phyloP scores from a whole-genome alignment of 2,329 filamentous ascomycete species.

The Rugonectria rugulosa region DNA sequence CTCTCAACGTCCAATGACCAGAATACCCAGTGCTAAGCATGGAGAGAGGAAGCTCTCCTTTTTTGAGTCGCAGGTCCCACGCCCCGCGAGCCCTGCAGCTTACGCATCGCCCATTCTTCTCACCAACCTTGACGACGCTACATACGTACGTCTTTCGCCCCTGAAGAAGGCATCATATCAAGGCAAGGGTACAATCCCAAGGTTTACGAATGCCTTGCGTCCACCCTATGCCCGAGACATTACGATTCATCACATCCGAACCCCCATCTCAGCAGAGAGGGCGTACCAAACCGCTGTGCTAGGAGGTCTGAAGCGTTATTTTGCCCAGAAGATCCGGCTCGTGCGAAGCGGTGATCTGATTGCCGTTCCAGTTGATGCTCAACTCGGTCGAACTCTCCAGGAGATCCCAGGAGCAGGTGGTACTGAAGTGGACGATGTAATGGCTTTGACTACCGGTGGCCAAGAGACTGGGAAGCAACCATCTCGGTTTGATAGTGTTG shows the following conservation, averaged over 20 bases:
- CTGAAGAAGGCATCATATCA: conserved; percentile 62
- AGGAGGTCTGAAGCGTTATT: conserved; percentile 86
- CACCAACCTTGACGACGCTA: conserved; percentile 81
- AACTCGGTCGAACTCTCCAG: conserved; percentile 81
- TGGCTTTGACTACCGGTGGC: conserved; percentile 58
- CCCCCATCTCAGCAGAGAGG: conserved; percentile 85
- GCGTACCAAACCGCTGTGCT: conserved; percentile 86
- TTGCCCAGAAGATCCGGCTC: conserved; percentile 82
- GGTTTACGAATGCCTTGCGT: conserved; percentile 61
- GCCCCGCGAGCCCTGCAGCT: conserved; percentile 64
- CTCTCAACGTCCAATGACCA: conserved; percentile 65
- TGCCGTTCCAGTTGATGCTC: conserved; percentile 87
- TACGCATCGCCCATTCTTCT: conserved; percentile 88
- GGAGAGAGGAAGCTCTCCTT: conserved; percentile 65
- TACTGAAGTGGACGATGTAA: conserved; percentile 75
- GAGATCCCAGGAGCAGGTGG: conserved; percentile 69
- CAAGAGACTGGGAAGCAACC: conserved; percentile 36
- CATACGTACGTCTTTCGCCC: conserved; percentile 80
- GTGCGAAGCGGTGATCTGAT: conserved; percentile 89
- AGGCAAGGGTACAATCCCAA: conserved; percentile 61
- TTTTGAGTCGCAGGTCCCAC: conserved; percentile 73
- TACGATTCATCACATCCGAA: conserved; percentile 86
- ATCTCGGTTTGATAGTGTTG: conserved; percentile 66
- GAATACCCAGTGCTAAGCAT: conserved; percentile 64
- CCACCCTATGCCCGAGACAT: conserved; percentile 76